Percentiles rank a stretch among this genome's conserved stretches.
These are phyloP conservation scores for Cladophialophora exuberans DNA, from an alignment of 2,329 filamentous ascomycete genomes.

Conservation along the genomic window DNA sequence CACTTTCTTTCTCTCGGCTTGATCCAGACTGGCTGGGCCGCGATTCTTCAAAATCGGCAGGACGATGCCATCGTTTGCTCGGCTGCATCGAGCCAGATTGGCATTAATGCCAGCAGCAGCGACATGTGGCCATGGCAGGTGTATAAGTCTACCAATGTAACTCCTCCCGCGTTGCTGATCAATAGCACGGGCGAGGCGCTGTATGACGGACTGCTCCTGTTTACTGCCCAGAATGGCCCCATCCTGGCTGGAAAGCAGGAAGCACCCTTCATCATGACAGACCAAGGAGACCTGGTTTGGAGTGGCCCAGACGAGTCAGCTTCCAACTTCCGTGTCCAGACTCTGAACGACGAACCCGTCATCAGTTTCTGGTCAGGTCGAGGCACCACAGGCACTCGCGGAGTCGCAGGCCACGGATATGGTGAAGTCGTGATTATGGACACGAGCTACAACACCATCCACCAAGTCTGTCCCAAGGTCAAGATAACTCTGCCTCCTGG, in stretches of 20 bases:
- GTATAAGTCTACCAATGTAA: constrained; percentile 33
- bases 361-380: constrained; percentile 43
- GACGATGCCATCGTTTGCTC: no score
- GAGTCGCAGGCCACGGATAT: constrained; percentile 21
- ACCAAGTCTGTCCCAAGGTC: constrained; percentile 33
- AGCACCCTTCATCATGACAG: constrained; percentile 42
- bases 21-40: no score
- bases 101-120: constrained; percentile 1
- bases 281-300: constrained; percentile 42
- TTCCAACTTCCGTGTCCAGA: constrained; percentile 42
- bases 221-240: background rate
- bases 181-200: constrained; percentile 37
- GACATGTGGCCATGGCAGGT: constrained; percentile 34
- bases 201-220: constrained; percentile 41
- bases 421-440: constrained; percentile 34
- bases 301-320: constrained; percentile 40
- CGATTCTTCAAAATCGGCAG: no score
- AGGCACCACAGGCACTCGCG: constrained; percentile 6
- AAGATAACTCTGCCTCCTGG: constrained; percentile 12
- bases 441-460: constrained; percentile 40
- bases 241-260: constrained; percentile 38
- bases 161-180: constrained; percentile 38
- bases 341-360: constrained; percentile 39
- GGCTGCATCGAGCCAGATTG: no score
- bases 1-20: no score